phyloP scores from a whole-genome alignment of 1,284 basidiomycete genomes.

The Phellinidium pouzarii region DNA sequence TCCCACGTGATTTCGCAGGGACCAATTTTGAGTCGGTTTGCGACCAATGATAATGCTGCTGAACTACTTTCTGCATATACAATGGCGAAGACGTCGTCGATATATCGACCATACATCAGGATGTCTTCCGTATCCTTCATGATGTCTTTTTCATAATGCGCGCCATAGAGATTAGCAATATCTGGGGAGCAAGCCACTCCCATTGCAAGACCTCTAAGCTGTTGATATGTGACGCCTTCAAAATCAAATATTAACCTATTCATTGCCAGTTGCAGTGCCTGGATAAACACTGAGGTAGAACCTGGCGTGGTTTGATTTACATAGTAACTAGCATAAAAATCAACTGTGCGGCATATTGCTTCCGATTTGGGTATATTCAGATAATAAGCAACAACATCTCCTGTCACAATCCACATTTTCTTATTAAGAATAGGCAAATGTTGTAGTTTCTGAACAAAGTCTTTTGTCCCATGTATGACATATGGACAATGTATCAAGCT shows the following conservation, averaged over 20 bases:
- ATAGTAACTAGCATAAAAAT: too few species aligned
- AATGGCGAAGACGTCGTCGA: slow-evolving; percentile 31
- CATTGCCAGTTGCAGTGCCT: too few species aligned
- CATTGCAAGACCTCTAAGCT: slow-evolving; percentile 31
- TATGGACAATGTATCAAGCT: slow-evolving; percentile 22
- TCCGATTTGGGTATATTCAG: slow-evolving; percentile 24
- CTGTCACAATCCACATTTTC: slow-evolving; percentile 24
- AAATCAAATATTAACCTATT: slow-evolving; percentile 22
- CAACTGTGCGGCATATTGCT: too few species aligned
- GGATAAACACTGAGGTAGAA: too few species aligned
- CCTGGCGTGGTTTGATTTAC: too few species aligned
- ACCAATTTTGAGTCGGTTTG: slow-evolving; percentile 22
- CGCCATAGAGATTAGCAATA: slow-evolving; percentile 30
- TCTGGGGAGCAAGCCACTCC: slow-evolving; percentile 30
- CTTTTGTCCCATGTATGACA: slow-evolving; percentile 27
- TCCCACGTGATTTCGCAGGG: slow-evolving; percentile 30
- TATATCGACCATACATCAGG: slow-evolving; percentile 32
- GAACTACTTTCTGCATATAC: slow-evolving; percentile 25
- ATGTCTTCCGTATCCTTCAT: slow-evolving; percentile 21
- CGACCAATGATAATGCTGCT: slow-evolving; percentile 21
- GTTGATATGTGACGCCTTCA: slow-evolving; percentile 21
- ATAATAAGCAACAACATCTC: slow-evolving; percentile 31
- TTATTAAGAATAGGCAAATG: slow-evolving; percentile 17
- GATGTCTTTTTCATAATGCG: slow-evolving; percentile 23
- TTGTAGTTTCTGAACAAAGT: slow-evolving; percentile 26